Percentiles rank a stretch among this genome's conserved stretches.
Evolutionary conservation across 2,329 filamentous ascomycete species (phyloP).

Genomic region (Alternaria consortialis): DNA sequence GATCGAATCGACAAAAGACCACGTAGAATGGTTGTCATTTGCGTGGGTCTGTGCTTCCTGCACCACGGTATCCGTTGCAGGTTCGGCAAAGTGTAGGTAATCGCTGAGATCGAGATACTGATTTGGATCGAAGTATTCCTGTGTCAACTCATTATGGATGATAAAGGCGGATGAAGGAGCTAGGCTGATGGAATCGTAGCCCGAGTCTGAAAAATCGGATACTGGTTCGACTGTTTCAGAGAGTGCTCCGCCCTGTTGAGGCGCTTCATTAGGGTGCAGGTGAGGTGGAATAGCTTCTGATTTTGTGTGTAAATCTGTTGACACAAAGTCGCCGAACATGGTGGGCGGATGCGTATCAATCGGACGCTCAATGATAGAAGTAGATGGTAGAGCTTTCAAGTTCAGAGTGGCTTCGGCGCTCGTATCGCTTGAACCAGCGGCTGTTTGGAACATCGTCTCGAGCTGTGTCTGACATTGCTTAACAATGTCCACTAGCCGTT

Average conservation of each 20-base stretch:
- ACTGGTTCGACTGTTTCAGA: neutral
- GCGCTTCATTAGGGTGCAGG: rapidly evolving
- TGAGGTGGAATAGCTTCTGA: neutral
- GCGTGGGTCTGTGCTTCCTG: neutral
- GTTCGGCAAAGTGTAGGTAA: neutral
- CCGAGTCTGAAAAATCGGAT: conserved; percentile 31
- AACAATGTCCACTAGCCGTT: conserved; percentile 38
- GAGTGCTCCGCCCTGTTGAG: neutral
- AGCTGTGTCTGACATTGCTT: conserved; percentile 34
- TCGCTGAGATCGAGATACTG: neutral
- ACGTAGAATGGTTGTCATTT: neutral
- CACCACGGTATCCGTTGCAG: neutral
- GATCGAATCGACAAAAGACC: neutral
- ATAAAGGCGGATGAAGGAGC: neutral
- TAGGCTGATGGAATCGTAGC: conserved; percentile 28
- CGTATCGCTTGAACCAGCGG: neutral
- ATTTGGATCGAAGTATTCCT: neutral
- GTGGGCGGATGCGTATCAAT: neutral
- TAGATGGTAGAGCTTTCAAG: neutral
- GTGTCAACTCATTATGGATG: neutral
- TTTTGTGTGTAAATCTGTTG: neutral
- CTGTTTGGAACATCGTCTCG: conserved; percentile 26
- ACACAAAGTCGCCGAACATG: neutral
- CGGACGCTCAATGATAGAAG: neutral
- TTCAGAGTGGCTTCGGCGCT: neutral